Conservation (phyloP, 352 stramenopile genomes). For the Phytophthora chlamydospora region DNA sequence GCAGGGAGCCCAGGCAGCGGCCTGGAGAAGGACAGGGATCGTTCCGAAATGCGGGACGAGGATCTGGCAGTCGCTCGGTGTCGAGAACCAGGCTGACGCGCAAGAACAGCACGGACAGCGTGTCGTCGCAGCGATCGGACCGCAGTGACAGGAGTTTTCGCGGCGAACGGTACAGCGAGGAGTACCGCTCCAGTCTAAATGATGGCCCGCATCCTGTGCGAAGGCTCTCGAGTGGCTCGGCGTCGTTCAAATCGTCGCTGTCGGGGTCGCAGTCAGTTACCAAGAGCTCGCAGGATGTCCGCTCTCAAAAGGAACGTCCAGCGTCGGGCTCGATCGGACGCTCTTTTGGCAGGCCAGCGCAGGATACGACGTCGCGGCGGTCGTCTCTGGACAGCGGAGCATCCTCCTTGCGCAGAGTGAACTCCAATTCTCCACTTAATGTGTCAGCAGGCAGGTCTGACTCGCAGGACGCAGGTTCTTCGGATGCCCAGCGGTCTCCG, state of each 20-base stretch:
- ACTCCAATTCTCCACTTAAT: slow-evolving; percentile 21
- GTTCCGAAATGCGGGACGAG: slow-evolving; percentile 32
- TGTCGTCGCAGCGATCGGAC: slow-evolving; percentile 57
- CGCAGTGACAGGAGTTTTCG: slow-evolving; percentile 42
- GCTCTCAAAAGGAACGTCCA: slow-evolving; percentile 36
- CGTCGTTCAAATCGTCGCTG: slow-evolving; percentile 36
- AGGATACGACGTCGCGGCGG: slow-evolving; percentile 31
- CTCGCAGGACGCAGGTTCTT: slow-evolving; percentile 27
- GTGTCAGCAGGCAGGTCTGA: slow-evolving; percentile 11
- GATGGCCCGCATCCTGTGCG: slow-evolving; percentile 23
- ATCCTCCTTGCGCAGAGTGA: slow-evolving; percentile 25
- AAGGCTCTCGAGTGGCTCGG: slow-evolving; percentile 28
- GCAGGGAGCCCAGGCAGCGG: slow-evolving; percentile 24
- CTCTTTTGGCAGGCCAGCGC: slow-evolving; percentile 16
- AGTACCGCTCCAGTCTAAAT: slow-evolving; percentile 27
- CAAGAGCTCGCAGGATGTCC: slow-evolving; percentile 62
- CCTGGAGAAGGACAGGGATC: slow-evolving; percentile 15
- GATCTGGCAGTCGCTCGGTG: slow-evolving; percentile 29
- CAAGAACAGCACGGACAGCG: slow-evolving; percentile 65
- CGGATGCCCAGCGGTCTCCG: slow-evolving; percentile 22
- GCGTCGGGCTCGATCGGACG: slow-evolving; percentile 29
- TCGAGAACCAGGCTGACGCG: slow-evolving; percentile 37
- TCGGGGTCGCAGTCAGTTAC: slow-evolving; percentile 26
- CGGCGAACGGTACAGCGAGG: slow-evolving; percentile 41
- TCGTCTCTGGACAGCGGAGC: slow-evolving; percentile 42